Conservation (phyloP, 495 filamentous ascomycete species). For the Monascus purpureus region DNA sequence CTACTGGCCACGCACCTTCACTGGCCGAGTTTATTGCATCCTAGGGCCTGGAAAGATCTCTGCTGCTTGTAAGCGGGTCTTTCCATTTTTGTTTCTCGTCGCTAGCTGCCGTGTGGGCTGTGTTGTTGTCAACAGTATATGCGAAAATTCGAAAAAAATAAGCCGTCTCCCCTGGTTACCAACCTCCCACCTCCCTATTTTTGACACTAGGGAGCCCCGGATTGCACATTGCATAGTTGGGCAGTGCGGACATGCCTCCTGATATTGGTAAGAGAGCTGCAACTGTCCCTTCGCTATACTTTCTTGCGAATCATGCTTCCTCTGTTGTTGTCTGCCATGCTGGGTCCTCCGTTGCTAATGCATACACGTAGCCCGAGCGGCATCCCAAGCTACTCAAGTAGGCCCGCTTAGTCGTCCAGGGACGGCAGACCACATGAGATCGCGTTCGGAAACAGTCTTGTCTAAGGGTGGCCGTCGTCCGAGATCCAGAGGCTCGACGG, state of each 20-base stretch:
- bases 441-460: conserved; percentile 44
- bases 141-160: conserved; percentile 18
- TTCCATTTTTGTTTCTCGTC: conserved; percentile 1
- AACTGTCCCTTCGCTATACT: conserved; percentile 2
- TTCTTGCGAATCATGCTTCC: conserved; percentile 1
- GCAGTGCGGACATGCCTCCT: conserved; percentile 13
- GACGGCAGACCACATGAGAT: conserved; percentile 33
- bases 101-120: not conserved
- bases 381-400: conserved; percentile 23
- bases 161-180: conserved; percentile 20
- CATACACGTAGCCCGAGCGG: conserved; percentile 3
- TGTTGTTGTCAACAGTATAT: conserved; percentile 10
- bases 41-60: too few relatives aligned
- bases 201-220: conserved; percentile 3
- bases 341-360: not conserved
- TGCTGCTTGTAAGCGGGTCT: too few relatives aligned
- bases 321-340: not conserved
- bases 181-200: conserved; percentile 11
- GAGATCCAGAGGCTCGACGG: conserved; percentile 69
- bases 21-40: conserved; percentile 7
- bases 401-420: conserved; percentile 28
- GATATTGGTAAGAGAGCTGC: conserved; percentile 15
- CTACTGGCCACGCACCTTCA: conserved; percentile 9
- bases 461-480: conserved; percentile 52
- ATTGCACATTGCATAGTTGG: not conserved